These are phyloP conservation scores for Coccinonectria pachysandricola DNA, from an alignment of 2,329 filamentous ascomycete genomes.

Conservation along the genomic window DNA sequence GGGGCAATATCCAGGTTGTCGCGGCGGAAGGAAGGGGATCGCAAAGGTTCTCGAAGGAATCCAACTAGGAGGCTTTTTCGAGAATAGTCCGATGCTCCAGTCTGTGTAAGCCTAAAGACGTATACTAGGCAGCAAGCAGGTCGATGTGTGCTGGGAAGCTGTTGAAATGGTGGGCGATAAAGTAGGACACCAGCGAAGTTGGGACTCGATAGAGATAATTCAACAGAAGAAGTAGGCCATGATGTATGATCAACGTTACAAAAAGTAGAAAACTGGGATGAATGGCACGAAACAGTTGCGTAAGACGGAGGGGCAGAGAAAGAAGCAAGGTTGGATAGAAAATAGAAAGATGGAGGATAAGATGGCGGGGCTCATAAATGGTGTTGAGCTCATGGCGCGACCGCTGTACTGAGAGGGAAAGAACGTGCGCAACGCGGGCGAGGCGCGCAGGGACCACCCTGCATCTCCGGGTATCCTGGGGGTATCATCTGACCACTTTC, in stretches of 20 bases:
- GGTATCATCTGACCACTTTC: too few relatives aligned
- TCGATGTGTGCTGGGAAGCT: too few relatives aligned
- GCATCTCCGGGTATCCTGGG: neutral
- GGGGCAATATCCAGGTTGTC: constrained; percentile 12
- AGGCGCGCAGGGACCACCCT: constrained; percentile 8
- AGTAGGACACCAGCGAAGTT: neutral
- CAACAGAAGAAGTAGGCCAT: constrained; percentile 3
- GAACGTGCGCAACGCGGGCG: constrained; percentile 10
- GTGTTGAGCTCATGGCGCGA: too few relatives aligned
- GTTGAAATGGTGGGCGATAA: constrained; percentile 1
- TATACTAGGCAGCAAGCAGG: too few relatives aligned
- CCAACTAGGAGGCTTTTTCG: too few relatives aligned
- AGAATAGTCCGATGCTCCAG: constrained; percentile 5
- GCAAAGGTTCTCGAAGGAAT: neutral
- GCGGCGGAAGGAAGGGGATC: constrained; percentile 1
- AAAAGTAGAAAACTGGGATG: neutral
- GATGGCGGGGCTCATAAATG: constrained; percentile 5
- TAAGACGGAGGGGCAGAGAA: constrained; percentile 1
- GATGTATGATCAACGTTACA: too few relatives aligned
- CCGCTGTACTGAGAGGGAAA: constrained; percentile 10
- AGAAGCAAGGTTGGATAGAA: constrained; percentile 1
- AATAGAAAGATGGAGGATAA: constrained; percentile 1
- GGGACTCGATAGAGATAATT: too few relatives aligned
- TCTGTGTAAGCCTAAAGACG: too few relatives aligned
- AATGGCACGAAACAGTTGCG: constrained; percentile 1